These are phyloP conservation scores for Rhizopus sp. DNA, from an alignment of 371 early-diverging fungal genomes.

Conservation along the genomic window DNA sequence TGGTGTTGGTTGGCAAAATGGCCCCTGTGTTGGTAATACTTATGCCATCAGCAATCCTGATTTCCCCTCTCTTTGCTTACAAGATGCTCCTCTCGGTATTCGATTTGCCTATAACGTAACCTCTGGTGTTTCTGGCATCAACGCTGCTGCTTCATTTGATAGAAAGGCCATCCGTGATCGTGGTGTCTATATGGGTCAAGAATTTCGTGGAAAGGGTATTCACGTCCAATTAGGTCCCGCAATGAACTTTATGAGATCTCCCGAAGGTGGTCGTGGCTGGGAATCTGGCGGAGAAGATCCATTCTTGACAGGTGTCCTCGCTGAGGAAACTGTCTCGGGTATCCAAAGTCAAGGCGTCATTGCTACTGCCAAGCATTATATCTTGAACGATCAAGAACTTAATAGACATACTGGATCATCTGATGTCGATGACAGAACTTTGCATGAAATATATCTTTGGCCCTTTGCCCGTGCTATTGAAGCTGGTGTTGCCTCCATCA, in stretches of 20 bases:
- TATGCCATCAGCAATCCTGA: conserved; percentile 29
- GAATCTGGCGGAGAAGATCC: conserved; percentile 66
- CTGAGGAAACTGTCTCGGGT: conserved; percentile 34
- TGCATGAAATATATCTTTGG: conserved; percentile 57
- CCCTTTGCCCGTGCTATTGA: conserved; percentile 54
- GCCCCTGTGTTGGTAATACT: conserved; percentile 54
- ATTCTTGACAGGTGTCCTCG: conserved; percentile 46
- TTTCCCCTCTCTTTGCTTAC: conserved; percentile 60
- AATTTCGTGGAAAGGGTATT: conserved; percentile 52
- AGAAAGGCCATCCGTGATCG: conserved; percentile 43
- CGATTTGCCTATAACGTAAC: conserved; percentile 38
- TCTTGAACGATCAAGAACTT: conserved; percentile 51
- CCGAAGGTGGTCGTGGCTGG: conserved; percentile 59
- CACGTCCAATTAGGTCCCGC: conserved; percentile 51
- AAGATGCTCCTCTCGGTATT: conserved; percentile 55
- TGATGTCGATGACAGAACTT: conserved; percentile 45
- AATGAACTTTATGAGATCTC: conserved; percentile 50
- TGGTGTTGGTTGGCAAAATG: conserved; percentile 45
- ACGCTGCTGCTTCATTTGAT: conserved; percentile 57
- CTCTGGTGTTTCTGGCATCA: conserved; percentile 53
- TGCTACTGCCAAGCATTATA: conserved; percentile 54
- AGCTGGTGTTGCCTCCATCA: conserved; percentile 53
- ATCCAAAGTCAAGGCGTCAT: conserved; percentile 43
- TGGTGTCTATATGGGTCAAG: conserved; percentile 53
- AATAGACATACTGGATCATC: conserved; percentile 24